These are phyloP conservation scores for Pholiota conissans DNA, from an alignment of 768 basidiomycete species.

Conservation along the genomic window DNA sequence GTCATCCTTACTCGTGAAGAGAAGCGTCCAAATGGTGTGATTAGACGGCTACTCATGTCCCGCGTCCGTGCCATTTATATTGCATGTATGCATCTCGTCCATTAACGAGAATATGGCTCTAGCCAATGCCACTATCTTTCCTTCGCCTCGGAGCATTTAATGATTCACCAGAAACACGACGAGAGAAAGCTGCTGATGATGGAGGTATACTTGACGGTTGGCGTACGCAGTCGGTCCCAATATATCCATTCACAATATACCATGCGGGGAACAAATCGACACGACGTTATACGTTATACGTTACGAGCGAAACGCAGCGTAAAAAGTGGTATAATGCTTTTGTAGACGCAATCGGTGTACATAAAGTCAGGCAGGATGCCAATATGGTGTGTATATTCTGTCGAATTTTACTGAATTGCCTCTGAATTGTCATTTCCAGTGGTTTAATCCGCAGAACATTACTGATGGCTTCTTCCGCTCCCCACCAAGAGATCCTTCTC, in stretches of 20 bases:
- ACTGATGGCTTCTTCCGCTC: conserved; percentile 65
- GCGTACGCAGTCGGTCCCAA: conserved; percentile 47
- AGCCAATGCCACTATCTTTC: conserved; percentile 83
- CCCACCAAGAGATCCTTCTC: conserved; percentile 32
- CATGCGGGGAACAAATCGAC: conserved; percentile 57
- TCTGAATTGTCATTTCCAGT: conserved; percentile 38
- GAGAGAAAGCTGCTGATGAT: conserved; percentile 61
- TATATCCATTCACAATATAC: conserved; percentile 80
- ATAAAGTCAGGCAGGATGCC: conserved; percentile 63
- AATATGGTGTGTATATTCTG: conserved; percentile 57
- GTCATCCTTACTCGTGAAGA: conserved; percentile 70
- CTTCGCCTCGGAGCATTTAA: conserved; percentile 72
- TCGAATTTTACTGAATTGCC: not conserved
- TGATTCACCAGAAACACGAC: conserved; percentile 57
- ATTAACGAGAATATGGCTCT: not conserved
- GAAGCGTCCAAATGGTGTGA: conserved; percentile 43
- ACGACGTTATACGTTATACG: conserved; percentile 75
- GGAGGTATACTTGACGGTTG: conserved; percentile 56
- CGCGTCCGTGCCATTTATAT: conserved; percentile 46
- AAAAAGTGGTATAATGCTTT: conserved; percentile 65
- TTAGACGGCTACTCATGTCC: conserved; percentile 58
- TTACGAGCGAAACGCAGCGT: conserved; percentile 53
- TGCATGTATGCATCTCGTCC: not conserved
- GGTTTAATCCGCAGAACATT: conserved; percentile 60
- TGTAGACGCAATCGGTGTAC: conserved; percentile 60